Conservation (phyloP, 2,329 filamentous ascomycete species). For the Colletotrichum gloeosporioides region DNA sequence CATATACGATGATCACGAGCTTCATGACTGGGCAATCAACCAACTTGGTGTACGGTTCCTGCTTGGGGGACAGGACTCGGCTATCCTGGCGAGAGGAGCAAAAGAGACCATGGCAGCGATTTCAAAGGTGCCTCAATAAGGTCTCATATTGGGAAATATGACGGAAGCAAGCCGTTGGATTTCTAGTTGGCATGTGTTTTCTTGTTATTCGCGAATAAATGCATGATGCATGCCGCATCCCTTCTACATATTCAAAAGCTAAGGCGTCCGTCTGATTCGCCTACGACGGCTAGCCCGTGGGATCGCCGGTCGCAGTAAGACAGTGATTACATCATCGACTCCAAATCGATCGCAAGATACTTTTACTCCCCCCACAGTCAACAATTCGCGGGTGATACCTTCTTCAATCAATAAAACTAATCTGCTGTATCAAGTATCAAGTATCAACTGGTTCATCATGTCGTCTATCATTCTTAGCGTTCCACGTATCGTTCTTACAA, state of each 20-base stretch:
- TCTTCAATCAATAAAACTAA: background rate
- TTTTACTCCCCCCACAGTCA: background rate
- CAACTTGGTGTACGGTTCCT: constrained; percentile 22
- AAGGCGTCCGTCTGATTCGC: background rate
- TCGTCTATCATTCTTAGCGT: background rate
- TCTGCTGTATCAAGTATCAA: no score
- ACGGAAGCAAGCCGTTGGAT: background rate
- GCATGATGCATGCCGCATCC: background rate
- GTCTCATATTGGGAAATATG: background rate
- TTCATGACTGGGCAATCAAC: constrained; percentile 24
- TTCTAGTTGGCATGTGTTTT: background rate
- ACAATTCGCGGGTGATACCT: background rate
- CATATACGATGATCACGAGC: constrained; percentile 24
- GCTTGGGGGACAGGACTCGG: constrained; percentile 24
- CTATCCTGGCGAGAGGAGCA: background rate
- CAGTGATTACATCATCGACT: background rate
- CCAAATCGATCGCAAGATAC: background rate
- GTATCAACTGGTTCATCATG: background rate
- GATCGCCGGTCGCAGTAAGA: background rate
- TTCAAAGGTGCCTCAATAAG: background rate
- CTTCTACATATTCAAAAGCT: background rate
- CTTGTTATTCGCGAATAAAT: background rate
- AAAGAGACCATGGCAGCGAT: background rate
- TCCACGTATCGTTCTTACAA: background rate
- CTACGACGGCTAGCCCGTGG: background rate